A percentile compares a stretch with the other conserved stretches of the same genome.
Conservation (phyloP, 345 rosid genomes). For the Syzygium aromaticum region DNA sequence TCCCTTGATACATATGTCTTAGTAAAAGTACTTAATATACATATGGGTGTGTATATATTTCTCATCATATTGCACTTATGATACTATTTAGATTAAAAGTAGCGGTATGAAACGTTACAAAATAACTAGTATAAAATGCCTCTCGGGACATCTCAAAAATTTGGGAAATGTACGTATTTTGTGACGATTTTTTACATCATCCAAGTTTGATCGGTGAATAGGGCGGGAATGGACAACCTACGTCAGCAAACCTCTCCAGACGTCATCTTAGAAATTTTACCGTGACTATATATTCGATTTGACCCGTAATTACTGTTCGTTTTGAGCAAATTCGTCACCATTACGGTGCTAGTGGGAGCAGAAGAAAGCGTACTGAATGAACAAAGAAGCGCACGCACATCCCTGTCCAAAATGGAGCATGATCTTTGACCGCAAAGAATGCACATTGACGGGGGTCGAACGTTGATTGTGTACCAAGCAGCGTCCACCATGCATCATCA, state of each 20-base stretch:
- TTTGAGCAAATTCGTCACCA: neutral
- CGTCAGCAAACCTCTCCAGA: neutral
- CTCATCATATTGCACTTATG: neutral
- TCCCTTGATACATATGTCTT: neutral
- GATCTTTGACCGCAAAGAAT: neutral
- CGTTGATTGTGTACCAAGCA: neutral
- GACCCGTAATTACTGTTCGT: neutral
- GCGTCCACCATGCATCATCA: neutral
- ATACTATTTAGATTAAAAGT: neutral
- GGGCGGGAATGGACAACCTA: neutral
- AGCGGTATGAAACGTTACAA: neutral
- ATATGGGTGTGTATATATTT: neutral
- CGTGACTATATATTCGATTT: too few relatives aligned
- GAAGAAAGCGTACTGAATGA: too few relatives aligned
- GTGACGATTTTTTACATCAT: too few relatives aligned
- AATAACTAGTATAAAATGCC: neutral
- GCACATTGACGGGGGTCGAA: neutral
- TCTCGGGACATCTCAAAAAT: neutral
- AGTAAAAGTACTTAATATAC: neutral
- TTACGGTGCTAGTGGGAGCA: too few relatives aligned
- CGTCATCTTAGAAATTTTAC: neutral
- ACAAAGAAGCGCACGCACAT: too few relatives aligned
- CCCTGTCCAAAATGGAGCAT: too few relatives aligned
- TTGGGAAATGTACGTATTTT: too few relatives aligned
- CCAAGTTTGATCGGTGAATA: neutral